Base-by-base conservation (phyloP, 805 yeast species). In the Yarrowia porcina region DNA sequence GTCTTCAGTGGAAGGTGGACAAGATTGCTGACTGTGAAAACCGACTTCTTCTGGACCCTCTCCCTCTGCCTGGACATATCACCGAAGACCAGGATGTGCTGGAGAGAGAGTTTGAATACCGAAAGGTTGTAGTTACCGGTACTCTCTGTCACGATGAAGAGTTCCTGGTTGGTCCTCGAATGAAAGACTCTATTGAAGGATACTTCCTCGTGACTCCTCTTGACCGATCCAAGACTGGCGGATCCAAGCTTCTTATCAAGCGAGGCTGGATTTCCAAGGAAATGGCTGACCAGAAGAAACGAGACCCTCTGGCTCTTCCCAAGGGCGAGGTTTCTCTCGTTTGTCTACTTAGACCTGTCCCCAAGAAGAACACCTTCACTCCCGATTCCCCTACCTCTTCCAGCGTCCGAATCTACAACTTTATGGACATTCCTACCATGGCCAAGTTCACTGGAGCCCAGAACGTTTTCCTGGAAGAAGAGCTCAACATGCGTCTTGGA, bases 201-300 rank as follows among this genome's bases (percentile, higher is more conserved):
- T 94, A 89, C 73, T 75, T 83, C 23, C 80, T 93, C 6, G 83
- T 89, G 30, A 87, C 96, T 6, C 98, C 99, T 12, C 83, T 94
- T 69, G 81, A 84, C 23, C 83, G 96, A 65, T 56, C 49, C 23
- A 56, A 56, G 49, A 44, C 52, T 17, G 85, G 83, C 65, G 94
- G 91, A 1, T 82, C 86, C 52, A 92, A 89, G 61, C 77, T 94
- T 17, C 76, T 94, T 61, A 81, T 94, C 28, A 96, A 90, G 72
- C 82, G 99, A 67, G 99, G 99, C 15, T 94, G 97, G 96, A 84
- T 94, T 49, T 76, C 83, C 25, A 90, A 88, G 67, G 82, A 83
- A 13, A 62, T 73, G 75, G 72, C 77, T 2, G 73, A 76, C n/a
- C 86, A 96, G 79, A 64, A 79, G 64, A 67, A 78, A 67, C 68